These are phyloP conservation scores for Geotrichum phurueaensis DNA, from an alignment of 1,139 yeast species.

Conservation along the genomic window DNA sequence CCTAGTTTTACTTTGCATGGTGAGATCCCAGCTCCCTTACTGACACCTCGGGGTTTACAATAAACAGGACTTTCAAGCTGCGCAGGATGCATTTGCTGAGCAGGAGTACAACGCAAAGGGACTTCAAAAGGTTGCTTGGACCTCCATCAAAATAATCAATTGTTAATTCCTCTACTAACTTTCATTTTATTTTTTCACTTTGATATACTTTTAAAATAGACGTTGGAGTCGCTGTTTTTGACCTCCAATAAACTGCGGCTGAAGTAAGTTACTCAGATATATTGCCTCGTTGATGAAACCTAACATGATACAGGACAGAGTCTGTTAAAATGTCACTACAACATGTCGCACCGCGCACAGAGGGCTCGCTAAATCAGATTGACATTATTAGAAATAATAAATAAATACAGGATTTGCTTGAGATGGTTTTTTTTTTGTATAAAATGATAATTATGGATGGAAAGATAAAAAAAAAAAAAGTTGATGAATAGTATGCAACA, in stretches of 20 bases:
- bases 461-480: background rate
- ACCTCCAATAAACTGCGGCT: constrained; percentile 23
- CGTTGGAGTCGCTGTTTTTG: constrained; percentile 22
- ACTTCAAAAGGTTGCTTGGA: constrained; percentile 22
- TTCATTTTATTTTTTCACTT: background rate
- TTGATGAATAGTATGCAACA: background rate
- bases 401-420: background rate
- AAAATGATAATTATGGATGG: background rate
- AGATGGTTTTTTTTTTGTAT: background rate
- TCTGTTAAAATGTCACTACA: constrained; percentile 21
- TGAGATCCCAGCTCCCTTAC: no score
- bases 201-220: constrained; percentile 12
- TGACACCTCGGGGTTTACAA: no score
- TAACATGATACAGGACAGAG: constrained; percentile 20
- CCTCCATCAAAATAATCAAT: background rate
- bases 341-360: constrained; percentile 23
- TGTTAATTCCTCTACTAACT: background rate
- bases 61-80: constrained; percentile 22
- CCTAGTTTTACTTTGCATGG: background rate
- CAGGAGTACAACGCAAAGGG: constrained; percentile 23
- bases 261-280: constrained; percentile 19
- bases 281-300: background rate
- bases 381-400: constrained; percentile 3
- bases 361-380: constrained; percentile 25
- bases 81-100: constrained; percentile 27